Base-by-base conservation (phyloP, 305 asterid species). In the Vinca major region DNA sequence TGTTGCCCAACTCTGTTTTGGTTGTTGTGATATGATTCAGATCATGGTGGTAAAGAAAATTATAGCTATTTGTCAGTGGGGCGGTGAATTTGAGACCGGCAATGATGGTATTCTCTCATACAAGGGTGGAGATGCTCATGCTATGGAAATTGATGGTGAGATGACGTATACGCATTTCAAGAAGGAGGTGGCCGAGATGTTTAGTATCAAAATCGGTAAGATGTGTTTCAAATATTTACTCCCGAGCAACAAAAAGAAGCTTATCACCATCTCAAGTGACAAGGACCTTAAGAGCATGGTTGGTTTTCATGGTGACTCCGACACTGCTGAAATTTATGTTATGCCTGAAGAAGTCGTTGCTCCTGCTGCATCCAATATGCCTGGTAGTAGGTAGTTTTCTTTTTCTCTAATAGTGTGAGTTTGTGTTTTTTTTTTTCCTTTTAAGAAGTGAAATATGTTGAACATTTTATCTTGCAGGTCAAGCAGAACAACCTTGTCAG, bases 121-220 rank as follows among this genome's bases (percentile, higher is more conserved):
- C 79, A 83, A 84, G 81, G 99, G 99, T n/a, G 97, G 99, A 61
- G 97, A 93, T 79, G 99, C 99, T 56, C 99, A 93, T 84, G 99
- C 99, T 44, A 93, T 93, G 95, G 99, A 93, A 80, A 81, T 93
- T 21, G 97, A 93, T 70, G 94, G 82, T 65, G 75, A 84, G 64
- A 74, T 89, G 96, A 84, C 81, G 77, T 91, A 80, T 69, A 86
- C 77, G 70, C 90, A 87, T 78, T 85, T 93, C 73, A 91, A 81
- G 80, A 36, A 65, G 58, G 99, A 93, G 89, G 89, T 89, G 53
- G 86, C 96, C 1, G 99, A 93, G 81, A 93, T 93, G 99, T 93
- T 87, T 75, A 89, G 74, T 75, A 78, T 83, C 83, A 81, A 75
- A 72, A 76, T 80, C 69, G 78, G 73, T 48, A 80, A 85, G 58